Conservation (phyloP, 1,139 yeast species). For the Yamadazyma oceani region DNA sequence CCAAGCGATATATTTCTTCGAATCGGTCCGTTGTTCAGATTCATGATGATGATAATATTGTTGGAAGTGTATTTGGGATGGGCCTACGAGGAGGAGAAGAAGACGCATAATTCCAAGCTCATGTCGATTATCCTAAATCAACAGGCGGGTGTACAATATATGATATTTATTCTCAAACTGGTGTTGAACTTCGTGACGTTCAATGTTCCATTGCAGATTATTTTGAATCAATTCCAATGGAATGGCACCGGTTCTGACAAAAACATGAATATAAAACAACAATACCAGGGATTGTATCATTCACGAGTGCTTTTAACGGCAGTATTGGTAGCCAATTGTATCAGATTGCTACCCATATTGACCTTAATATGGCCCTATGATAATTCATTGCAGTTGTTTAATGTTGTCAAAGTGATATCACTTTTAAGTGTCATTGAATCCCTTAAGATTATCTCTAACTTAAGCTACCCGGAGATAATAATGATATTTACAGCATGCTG, state of each 20-base stretch:
- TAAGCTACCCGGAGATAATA: constrained; percentile 9
- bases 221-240: constrained; percentile 38
- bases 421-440: constrained; percentile 68
- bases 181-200: constrained; percentile 55
- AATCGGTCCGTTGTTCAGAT: constrained; percentile 30
- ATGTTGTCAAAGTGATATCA: constrained; percentile 61
- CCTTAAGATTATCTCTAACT: constrained; percentile 48
- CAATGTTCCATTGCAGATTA: constrained; percentile 48
- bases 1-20: neutral
- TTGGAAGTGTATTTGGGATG: constrained; percentile 89
- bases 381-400: constrained; percentile 58
- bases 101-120: constrained; percentile 25
- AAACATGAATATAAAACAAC: constrained; percentile 20
- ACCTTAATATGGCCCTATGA: constrained; percentile 98
- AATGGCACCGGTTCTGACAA: constrained; percentile 14
- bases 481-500: constrained; percentile 7
- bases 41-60: constrained; percentile 65
- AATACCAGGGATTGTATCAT: constrained; percentile 25
- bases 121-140: constrained; percentile 39
- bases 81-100: constrained; percentile 88
- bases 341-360: constrained; percentile 84
- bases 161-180: constrained; percentile 63
- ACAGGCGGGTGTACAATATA: constrained; percentile 60
- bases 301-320: constrained; percentile 58
- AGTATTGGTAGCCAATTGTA: constrained; percentile 69